Evolutionary conservation across 2,329 filamentous ascomycete genomes (phyloP).

Genomic region (Emmonsiellopsis sp.): DNA sequence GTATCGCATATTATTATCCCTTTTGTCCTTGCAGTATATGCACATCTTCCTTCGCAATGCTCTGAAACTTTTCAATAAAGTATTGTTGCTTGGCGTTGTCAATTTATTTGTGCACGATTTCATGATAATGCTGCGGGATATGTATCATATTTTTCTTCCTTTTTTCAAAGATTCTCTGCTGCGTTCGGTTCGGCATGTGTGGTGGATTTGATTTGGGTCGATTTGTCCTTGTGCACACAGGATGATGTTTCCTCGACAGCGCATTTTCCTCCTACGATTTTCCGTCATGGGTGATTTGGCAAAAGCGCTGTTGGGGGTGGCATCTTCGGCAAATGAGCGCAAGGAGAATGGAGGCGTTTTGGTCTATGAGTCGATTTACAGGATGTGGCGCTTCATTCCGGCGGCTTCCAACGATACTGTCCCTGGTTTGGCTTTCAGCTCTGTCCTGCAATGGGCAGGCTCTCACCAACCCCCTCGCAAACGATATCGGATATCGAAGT

Average conservation of each 20-base stretch:
- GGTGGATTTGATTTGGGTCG: not conserved
- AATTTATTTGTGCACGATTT: constrained; percentile 10
- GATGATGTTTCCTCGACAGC: not conserved
- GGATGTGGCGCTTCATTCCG: not conserved
- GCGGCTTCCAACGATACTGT: not conserved
- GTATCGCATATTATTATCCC: not conserved
- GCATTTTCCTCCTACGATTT: not conserved
- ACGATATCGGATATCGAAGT: not conserved
- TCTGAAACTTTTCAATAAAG: not conserved
- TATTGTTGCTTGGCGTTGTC: not conserved
- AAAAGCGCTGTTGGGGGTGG: not conserved
- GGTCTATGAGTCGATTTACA: constrained; percentile 1
- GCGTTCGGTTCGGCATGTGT: not conserved
- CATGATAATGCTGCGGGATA: constrained; percentile 13
- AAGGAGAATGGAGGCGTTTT: constrained; percentile 9
- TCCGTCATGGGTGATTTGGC: not conserved
- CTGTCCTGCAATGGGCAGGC: not conserved
- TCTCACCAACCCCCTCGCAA: not conserved
- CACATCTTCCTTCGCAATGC: not conserved
- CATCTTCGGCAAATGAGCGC: constrained; percentile 1
- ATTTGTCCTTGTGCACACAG: not conserved
- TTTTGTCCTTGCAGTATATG: not conserved
- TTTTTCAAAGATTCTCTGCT: not conserved
- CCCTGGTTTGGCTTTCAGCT: not conserved
- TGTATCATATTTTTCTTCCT: constrained; percentile 21